A percentile compares a stretch with the other conserved stretches of the same genome.
Evolutionary conservation across 371 early-diverging fungal species (phyloP).

Genomic region (Rhizopus sp.): DNA sequence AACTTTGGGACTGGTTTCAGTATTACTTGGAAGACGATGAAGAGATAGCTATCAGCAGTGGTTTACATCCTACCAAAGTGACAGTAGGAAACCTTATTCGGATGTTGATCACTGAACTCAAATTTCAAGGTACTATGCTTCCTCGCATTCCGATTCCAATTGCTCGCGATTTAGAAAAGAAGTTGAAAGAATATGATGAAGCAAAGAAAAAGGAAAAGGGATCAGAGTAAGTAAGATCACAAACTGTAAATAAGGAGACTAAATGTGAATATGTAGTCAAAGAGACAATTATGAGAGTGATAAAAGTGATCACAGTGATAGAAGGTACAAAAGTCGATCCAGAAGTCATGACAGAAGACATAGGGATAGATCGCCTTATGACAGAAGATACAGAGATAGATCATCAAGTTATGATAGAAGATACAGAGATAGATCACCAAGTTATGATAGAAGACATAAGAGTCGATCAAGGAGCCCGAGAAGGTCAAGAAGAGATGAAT

Average conservation of each 20-base stretch:
- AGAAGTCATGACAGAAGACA: background rate
- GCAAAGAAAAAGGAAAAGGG: constrained; percentile 23
- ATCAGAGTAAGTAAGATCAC: constrained; percentile 2
- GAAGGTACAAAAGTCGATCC: constrained; percentile 21
- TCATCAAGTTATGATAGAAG: too few species aligned
- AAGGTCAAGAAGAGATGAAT: constrained; percentile 31
- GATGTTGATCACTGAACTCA: constrained; percentile 68
- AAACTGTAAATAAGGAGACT: background rate
- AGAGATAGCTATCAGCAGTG: constrained; percentile 67
- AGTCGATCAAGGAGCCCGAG: constrained; percentile 17
- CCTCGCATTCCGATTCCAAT: constrained; percentile 87
- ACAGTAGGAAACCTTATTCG: constrained; percentile 75
- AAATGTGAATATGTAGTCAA: background rate
- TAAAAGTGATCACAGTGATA: background rate
- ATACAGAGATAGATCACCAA: constrained; percentile 23
- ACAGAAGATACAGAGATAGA: too few species aligned
- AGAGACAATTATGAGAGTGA: constrained; percentile 1
- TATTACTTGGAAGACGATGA: constrained; percentile 81
- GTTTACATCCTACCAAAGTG: constrained; percentile 60
- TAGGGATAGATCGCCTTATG: background rate
- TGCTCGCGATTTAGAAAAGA: constrained; percentile 72
- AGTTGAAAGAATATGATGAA: constrained; percentile 60
- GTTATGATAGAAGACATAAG: background rate
- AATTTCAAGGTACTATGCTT: constrained; percentile 77
- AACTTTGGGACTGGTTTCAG: constrained; percentile 85